Percentiles rank a stretch among this genome's conserved stretches.
Evolutionary conservation across 768 basidiomycete genomes (phyloP).

Genomic region (Gymnopilus dilepis): DNA sequence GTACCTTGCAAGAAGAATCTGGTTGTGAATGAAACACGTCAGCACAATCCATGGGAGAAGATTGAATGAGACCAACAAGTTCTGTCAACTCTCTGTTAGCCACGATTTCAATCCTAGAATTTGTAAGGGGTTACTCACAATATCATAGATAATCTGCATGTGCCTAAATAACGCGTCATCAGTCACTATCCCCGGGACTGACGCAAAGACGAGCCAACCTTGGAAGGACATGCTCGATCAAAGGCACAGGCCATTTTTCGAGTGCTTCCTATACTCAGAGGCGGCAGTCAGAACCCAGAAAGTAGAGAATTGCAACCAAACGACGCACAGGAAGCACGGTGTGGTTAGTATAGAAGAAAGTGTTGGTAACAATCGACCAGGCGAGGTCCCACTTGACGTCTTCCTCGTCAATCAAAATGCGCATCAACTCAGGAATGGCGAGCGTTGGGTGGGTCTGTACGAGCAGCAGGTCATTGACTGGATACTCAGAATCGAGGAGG

Average conservation of each 20-base stretch:
- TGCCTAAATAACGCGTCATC: constrained; percentile 49
- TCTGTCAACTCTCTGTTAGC: constrained; percentile 37
- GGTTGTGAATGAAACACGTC: neutral
- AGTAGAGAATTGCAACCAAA: neutral
- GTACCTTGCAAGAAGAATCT: constrained; percentile 75
- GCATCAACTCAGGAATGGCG: constrained; percentile 94
- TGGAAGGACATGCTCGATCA: constrained; percentile 86
- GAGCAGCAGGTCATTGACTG: neutral
- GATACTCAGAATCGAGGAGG: neutral
- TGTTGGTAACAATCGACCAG: constrained; percentile 88
- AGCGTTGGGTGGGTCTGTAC: constrained; percentile 90
- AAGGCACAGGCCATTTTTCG: constrained; percentile 91
- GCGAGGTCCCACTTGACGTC: constrained; percentile 82
- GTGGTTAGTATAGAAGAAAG: constrained; percentile 96
- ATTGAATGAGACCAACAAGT: constrained; percentile 44
- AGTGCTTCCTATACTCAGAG: constrained; percentile 64
- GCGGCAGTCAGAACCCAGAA: neutral
- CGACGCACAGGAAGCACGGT: constrained; percentile 81
- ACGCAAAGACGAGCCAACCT: constrained; percentile 42
- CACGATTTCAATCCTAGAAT: neutral
- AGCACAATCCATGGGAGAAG: neutral
- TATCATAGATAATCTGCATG: constrained; percentile 92
- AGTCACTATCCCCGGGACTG: neutral
- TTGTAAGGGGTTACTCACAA: constrained; percentile 49
- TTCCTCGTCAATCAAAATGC: constrained; percentile 91